phyloP scores from a whole-genome alignment of 352 stramenopile genomes.

The Pythium aristosporum region DNA sequence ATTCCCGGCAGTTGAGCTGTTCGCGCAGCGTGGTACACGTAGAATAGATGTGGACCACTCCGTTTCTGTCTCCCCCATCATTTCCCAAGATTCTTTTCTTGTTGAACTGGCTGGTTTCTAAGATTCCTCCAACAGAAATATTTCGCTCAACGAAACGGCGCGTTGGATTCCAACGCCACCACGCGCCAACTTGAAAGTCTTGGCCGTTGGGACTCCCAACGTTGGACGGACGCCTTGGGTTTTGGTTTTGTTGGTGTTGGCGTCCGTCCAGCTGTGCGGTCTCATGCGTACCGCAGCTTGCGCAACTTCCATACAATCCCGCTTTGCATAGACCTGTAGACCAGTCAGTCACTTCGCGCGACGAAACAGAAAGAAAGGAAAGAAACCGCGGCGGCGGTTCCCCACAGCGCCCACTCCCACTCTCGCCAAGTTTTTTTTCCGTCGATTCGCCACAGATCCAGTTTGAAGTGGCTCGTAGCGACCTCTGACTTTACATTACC shows the following conservation, averaged over 20 bases:
- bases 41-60: conserved; percentile 1
- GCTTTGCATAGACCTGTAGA: conserved; percentile 8
- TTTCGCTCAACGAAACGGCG: conserved; percentile 4
- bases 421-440: conserved; percentile 6
- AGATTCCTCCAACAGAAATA: not conserved
- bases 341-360: conserved; percentile 22
- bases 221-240: too few species aligned
- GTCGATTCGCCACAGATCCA: not conserved
- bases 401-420: conserved; percentile 11
- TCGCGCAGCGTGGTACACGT: conserved; percentile 6
- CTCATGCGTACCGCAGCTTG: not conserved
- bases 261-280: not conserved
- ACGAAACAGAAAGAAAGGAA: conserved; percentile 17
- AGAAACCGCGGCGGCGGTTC: conserved; percentile 20
- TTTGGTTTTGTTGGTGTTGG: not conserved
- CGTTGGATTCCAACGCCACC: not conserved
- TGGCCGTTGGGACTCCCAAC: too few species aligned
- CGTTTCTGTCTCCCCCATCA: not conserved
- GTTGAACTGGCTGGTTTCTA: conserved; percentile 2
- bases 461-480: not conserved
- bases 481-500: not conserved
- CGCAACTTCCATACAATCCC: conserved; percentile 1
- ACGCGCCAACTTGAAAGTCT: too few species aligned
- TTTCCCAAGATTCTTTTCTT: conserved; percentile 10
- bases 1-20: not conserved